Evolutionary conservation across 169 alveolate species (phyloP).

Genomic region (Cryptosporidium tyzzeri): DNA sequence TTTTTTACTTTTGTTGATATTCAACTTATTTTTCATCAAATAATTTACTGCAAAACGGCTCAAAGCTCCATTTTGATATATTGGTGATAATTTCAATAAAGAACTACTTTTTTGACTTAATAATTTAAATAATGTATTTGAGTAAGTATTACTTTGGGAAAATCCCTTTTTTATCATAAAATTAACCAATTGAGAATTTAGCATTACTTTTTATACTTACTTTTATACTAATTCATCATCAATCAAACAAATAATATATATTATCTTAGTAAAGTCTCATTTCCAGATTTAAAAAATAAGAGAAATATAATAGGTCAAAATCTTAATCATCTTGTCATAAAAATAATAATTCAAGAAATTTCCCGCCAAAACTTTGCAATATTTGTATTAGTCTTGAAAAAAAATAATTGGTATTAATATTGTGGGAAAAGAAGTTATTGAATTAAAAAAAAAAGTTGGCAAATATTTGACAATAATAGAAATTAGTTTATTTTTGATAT

Average conservation of each 20-base stretch:
- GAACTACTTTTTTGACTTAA: neutral
- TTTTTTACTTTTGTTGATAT: neutral
- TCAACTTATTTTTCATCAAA: neutral
- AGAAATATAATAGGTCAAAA: neutral
- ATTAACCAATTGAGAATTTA: neutral
- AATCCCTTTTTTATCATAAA: neutral
- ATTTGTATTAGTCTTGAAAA: neutral
- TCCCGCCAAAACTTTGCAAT: conserved; percentile 20
- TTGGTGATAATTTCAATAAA: neutral
- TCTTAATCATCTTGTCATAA: too few species aligned
- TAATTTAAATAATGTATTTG: neutral
- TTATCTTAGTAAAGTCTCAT: neutral
- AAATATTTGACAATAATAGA: too few species aligned
- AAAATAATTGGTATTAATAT: too few species aligned
- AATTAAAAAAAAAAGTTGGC: neutral
- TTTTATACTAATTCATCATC: neutral
- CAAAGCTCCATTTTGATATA: neutral
- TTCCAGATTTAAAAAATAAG: neutral
- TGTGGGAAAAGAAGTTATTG: neutral
- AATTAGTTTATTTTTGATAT: too few species aligned
- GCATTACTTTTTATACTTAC: neutral
- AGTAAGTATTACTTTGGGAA: neutral
- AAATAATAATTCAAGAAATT: neutral
- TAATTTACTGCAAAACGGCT: too few species aligned
- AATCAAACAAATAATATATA: neutral